Evolutionary conservation across 2,329 filamentous ascomycete species (phyloP).

Genomic region (Fusarium sp.): DNA sequence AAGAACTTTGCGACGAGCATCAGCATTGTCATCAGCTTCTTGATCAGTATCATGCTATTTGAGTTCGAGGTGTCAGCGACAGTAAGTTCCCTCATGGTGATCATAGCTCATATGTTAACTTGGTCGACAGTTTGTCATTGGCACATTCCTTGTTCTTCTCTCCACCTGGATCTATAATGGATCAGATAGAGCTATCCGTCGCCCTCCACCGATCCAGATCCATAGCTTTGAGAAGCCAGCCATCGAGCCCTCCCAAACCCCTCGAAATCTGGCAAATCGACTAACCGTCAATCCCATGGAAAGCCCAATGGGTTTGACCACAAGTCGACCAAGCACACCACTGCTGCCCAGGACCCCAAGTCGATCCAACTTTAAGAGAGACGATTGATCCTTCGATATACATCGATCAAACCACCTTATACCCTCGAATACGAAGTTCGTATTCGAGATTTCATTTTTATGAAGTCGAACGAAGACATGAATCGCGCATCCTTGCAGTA

Average conservation of each 20-base stretch:
- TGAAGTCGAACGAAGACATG: slow-evolving; percentile 39
- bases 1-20: slow-evolving; percentile 96
- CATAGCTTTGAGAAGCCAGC: slow-evolving; percentile 82
- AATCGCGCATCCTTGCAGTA: slow-evolving; percentile 29
- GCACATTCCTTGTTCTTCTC: slow-evolving; percentile 81
- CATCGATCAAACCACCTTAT: not conserved
- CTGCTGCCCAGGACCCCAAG: slow-evolving; percentile 57
- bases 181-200: slow-evolving; percentile 66
- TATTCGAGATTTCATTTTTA: slow-evolving; percentile 32
- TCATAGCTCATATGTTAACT: slow-evolving; percentile 7
- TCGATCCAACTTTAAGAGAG: slow-evolving; percentile 53
- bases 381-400: slow-evolving; percentile 49
- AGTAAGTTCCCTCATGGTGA: slow-evolving; percentile 64
- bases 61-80: slow-evolving; percentile 78
- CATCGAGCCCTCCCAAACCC: slow-evolving; percentile 63
- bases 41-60: slow-evolving; percentile 89
- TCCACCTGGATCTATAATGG: slow-evolving; percentile 89
- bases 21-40: slow-evolving; percentile 87
- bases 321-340: slow-evolving; percentile 62
- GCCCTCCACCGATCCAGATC: slow-evolving; percentile 75
- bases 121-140: slow-evolving; percentile 77
- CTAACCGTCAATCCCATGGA: slow-evolving; percentile 59
- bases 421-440: slow-evolving; percentile 23
- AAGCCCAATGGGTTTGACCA: slow-evolving; percentile 56
- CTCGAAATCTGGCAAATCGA: slow-evolving; percentile 50